phyloP scores from a whole-genome alignment of 352 stramenopile genomes.

The Globisporangium rhizosaccharum region DNA sequence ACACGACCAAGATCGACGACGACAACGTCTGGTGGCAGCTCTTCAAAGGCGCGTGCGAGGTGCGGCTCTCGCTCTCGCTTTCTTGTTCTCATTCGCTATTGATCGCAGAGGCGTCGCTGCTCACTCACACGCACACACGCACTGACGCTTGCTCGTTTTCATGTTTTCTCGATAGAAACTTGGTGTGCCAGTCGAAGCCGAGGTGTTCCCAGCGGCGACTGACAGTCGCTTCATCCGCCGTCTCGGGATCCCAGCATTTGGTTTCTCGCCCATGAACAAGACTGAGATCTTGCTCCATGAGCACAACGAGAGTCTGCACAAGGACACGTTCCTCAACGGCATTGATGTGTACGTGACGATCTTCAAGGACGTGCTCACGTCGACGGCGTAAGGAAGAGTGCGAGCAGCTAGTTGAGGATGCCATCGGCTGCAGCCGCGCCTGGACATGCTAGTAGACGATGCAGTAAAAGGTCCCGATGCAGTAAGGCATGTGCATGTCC shows the following conservation, averaged over 20 bases:
- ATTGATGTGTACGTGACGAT: constrained; percentile 77
- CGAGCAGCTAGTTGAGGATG: background rate
- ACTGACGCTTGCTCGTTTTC: background rate
- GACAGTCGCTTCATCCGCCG: constrained; percentile 90
- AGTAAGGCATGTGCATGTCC: too few relatives aligned
- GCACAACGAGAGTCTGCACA: constrained; percentile 93
- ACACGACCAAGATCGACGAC: constrained; percentile 42
- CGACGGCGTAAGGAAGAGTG: constrained; percentile 4
- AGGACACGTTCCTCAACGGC: constrained; percentile 89
- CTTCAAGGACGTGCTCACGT: constrained; percentile 32
- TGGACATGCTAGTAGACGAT: too few relatives aligned
- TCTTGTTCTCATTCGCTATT: background rate
- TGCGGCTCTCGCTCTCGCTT: constrained; percentile 4
- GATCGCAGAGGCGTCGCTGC: too few relatives aligned
- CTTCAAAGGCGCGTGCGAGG: constrained; percentile 33
- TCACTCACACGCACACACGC: background rate
- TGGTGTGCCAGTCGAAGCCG: constrained; percentile 52
- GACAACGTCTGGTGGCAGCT: constrained; percentile 36
- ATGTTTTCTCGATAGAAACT: constrained; percentile 23
- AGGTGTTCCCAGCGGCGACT: constrained; percentile 92
- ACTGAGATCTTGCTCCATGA: constrained; percentile 93
- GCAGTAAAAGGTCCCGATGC: too few relatives aligned
- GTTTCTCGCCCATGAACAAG: constrained; percentile 93
- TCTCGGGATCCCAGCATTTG: constrained; percentile 88
- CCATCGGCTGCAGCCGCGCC: too few relatives aligned